Base-by-base conservation (phyloP, 306 rosid species). In the Prunus padus region DNA sequence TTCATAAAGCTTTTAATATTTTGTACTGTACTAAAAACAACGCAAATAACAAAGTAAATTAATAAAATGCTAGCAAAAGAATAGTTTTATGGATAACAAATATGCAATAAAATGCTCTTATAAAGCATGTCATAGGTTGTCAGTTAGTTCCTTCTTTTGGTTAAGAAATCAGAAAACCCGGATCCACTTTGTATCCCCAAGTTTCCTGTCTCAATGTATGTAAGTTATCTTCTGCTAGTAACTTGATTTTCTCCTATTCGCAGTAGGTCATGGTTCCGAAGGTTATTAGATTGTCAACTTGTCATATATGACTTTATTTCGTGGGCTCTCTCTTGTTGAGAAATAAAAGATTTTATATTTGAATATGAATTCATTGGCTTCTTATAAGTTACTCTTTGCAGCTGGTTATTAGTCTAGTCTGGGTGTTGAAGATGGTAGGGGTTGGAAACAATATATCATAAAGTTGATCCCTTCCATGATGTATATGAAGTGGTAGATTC, bases 201-300 rank as follows among this genome's bases (percentile, higher is more conserved):
- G 46, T 42, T 2, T 42, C 45, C 45, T 4, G 5, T 2, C 45
- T 42, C 15, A 10, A 8, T 50, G 20, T 23, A 52, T 50, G 49
- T 8, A 37, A 33, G n/a, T n/a, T n/a, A n/a, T n/a, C n/a, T n/a
- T 15, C 26, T 66, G 66, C 65, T 40, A 19, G 64, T 79, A 72
- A 79, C 83, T 71, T 67, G n/a, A 12, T 64, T 65, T 84, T 85
- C 64, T 77, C 26, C 57, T 76, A 25, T 85, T 81, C 59, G 76
- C 88, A 92, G 97, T 95, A 84, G 82, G 57, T 81, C 92, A 42
- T 85, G 88, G 93, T 73, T 87, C 22, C 79, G 18, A 33, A 71
- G 85, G 82, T 62, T 88, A 75, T 51, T 88, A 42, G 31, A 80
- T 68, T 60, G 65, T 65, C 74, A 68, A 46, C 25, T 11, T 26